Conservation (phyloP, 257 asterid genomes). For the Sherardia arvensis region DNA sequence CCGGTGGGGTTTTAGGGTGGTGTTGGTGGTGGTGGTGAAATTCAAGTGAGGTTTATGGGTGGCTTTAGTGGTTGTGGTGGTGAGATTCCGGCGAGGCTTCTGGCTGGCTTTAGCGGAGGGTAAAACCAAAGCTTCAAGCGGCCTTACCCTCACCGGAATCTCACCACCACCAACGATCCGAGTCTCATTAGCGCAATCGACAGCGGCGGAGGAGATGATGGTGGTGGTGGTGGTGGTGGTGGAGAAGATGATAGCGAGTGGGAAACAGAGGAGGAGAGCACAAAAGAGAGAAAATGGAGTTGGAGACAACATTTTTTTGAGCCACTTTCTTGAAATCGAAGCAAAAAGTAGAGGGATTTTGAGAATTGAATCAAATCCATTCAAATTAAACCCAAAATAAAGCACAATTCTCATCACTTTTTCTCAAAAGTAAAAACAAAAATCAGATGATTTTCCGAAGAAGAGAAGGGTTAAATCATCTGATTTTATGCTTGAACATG, state of each 20-base stretch:
- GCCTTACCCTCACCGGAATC: background rate
- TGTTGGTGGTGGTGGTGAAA: background rate
- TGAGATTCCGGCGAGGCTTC: slow-evolving; percentile 13
- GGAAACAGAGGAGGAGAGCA: slow-evolving; percentile 61
- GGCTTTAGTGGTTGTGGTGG: background rate
- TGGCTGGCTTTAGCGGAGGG: slow-evolving; percentile 9
- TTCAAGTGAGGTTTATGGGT: slow-evolving; percentile 8
- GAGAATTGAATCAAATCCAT: background rate
- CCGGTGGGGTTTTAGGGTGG: slow-evolving; percentile 10
- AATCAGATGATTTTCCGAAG: background rate
- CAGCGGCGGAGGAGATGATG: slow-evolving; percentile 16
- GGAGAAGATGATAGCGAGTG: slow-evolving; percentile 65
- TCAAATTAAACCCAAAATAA: background rate
- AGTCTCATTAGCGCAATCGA: too few species aligned
- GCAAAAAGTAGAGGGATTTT: background rate
- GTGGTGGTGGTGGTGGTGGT: slow-evolving; percentile 35
- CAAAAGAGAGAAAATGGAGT: slow-evolving; percentile 61
- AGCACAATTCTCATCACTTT: background rate
- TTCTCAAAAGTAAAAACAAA: too few species aligned
- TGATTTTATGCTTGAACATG: background rate
- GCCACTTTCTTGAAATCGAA: background rate
- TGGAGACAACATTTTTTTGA: slow-evolving; percentile 46
- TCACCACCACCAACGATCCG: too few species aligned
- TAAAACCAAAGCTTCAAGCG: background rate
- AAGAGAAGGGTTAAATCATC: background rate